phyloP scores from a whole-genome alignment of 1,139 yeast species.

The Schwanniomyces etchellsii region DNA sequence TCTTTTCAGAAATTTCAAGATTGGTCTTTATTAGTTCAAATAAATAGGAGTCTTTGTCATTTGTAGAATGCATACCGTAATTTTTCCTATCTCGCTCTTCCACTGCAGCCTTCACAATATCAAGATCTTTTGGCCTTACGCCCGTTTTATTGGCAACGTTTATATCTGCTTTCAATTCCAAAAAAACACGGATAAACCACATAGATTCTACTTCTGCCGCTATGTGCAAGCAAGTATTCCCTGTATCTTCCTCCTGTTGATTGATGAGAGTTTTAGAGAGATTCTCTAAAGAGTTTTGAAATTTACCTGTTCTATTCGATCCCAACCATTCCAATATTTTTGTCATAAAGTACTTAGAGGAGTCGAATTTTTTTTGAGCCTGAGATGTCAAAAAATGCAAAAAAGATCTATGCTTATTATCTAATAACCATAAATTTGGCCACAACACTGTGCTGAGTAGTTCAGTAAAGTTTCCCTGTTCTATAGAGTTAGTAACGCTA shows the following conservation, averaged over 20 bases:
- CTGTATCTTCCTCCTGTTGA: constrained; percentile 66
- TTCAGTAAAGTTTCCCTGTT: constrained; percentile 33
- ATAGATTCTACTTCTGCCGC: constrained; percentile 86
- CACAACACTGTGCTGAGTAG: constrained; percentile 31
- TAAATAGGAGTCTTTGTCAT: constrained; percentile 21
- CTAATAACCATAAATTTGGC: constrained; percentile 34
- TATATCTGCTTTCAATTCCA: constrained; percentile 86
- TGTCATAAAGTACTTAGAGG: constrained; percentile 62
- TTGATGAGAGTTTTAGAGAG: constrained; percentile 66
- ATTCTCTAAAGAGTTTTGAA: constrained; percentile 49
- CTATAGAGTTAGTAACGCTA: constrained; percentile 43
- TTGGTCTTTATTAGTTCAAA: constrained; percentile 32
- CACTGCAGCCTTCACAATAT: constrained; percentile 40
- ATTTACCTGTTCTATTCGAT: constrained; percentile 10
- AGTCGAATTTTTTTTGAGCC: constrained; percentile 25
- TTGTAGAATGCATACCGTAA: constrained; percentile 4
- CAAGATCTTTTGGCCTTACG: constrained; percentile 80
- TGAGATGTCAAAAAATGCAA: constrained; percentile 32
- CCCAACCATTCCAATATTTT: constrained; percentile 81
- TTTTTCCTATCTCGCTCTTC: constrained; percentile 13
- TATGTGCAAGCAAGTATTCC: constrained; percentile 84
- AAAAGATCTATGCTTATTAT: constrained; percentile 27
- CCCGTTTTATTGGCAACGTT: constrained; percentile 78
- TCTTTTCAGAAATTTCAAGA: constrained; percentile 27
- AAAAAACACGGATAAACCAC: constrained; percentile 71